Percentiles rank a stretch among this genome's conserved stretches.
phyloP scores from a whole-genome alignment of 1,284 basidiomycete genomes.

The Waitea zeae region DNA sequence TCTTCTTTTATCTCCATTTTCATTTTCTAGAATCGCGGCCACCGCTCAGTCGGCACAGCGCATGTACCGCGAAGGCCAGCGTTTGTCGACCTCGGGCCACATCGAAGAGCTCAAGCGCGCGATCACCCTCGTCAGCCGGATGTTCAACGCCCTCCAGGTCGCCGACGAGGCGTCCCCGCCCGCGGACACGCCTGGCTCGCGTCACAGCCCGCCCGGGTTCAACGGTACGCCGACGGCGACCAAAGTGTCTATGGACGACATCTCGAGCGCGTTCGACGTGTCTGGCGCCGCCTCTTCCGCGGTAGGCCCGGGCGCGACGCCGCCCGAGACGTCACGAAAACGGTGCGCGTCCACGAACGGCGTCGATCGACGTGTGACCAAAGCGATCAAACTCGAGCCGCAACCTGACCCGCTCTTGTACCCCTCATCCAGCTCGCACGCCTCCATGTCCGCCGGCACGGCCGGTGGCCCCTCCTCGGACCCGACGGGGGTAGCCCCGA shows the following conservation, averaged over 20 bases:
- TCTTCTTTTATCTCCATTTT: constrained; percentile 4
- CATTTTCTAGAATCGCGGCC: constrained; percentile 23
- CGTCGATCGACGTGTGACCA: constrained; percentile 39
- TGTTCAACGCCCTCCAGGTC: constrained; percentile 27
- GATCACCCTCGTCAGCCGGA: constrained; percentile 26
- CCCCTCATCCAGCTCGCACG: constrained; percentile 8
- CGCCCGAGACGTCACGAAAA: too few relatives aligned
- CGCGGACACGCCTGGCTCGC: background rate
- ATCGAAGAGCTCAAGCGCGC: constrained; percentile 29
- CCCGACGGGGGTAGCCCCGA: too few relatives aligned
- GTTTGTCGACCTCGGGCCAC: constrained; percentile 22
- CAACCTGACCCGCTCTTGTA: constrained; percentile 27
- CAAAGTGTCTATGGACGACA: background rate
- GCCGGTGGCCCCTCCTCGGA: too few relatives aligned
- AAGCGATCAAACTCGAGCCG: constrained; percentile 52
- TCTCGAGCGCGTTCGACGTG: constrained; percentile 4
- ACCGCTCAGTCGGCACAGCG: constrained; percentile 28
- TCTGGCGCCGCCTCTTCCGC: too few relatives aligned
- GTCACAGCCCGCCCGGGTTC: background rate
- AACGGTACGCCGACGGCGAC: background rate
- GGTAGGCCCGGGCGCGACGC: too few relatives aligned
- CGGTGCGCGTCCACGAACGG: constrained; percentile 48
- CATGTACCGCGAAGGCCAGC: constrained; percentile 28
- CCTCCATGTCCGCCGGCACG: too few relatives aligned
- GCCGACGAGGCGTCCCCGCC: constrained; percentile 16